A percentile compares a stretch with the other conserved stretches of the same genome.
phyloP scores from a whole-genome alignment of 192 early-diverging fungal species.

The Linnemannia exigua region DNA sequence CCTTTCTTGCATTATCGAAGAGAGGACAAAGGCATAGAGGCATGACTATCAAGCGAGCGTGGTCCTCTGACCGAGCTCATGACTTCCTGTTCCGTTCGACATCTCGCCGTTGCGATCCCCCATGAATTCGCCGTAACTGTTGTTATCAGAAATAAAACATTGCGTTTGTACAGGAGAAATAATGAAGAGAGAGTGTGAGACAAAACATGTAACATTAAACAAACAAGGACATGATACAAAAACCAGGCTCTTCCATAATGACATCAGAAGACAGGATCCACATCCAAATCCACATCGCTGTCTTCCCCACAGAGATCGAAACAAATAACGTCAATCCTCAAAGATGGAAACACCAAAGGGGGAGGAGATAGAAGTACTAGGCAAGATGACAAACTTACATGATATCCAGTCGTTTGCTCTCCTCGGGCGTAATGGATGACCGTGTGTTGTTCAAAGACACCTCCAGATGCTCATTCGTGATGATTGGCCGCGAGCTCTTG shows the following conservation, averaged over 20 bases:
- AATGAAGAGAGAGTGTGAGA: background rate
- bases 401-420: conserved; percentile 63
- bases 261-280: background rate
- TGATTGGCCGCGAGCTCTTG: conserved; percentile 45
- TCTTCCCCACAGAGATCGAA: background rate
- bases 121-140: conserved; percentile 69
- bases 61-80: conserved; percentile 59
- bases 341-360: background rate
- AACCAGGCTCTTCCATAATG: background rate
- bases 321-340: background rate
- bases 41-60: conserved; percentile 37
- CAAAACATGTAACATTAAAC: background rate
- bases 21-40: background rate
- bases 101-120: conserved; percentile 73
- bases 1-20: background rate
- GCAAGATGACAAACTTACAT: conserved; percentile 63
- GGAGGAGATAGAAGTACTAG: background rate
- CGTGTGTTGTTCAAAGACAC: conserved; percentile 70
- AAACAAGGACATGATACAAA: background rate
- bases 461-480: conserved; percentile 65
- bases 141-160: background rate
- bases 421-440: conserved; percentile 73
- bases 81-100: conserved; percentile 61
- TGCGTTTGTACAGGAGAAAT: no score
- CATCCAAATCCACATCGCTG: background rate